Conservation (phyloP, 352 stramenopile genomes). For the Phytophthora aleatoria region DNA sequence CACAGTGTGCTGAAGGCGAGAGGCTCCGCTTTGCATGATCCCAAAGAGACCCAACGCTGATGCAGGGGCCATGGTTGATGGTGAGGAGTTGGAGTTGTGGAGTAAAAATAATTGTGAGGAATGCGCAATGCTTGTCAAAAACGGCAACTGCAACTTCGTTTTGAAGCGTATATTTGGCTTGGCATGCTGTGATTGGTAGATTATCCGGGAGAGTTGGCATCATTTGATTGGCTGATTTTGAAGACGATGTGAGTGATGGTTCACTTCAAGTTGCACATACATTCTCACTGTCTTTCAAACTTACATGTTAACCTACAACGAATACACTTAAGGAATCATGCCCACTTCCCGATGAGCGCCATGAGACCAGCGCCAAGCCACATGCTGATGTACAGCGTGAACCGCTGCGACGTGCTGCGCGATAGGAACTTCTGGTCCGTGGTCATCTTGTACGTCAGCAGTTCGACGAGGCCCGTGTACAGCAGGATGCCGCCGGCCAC, state of each 20-base stretch:
- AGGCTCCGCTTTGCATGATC: slow-evolving; percentile 39
- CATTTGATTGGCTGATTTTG: slow-evolving; percentile 20
- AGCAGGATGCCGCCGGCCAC: slow-evolving; percentile 71
- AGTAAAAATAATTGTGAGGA: slow-evolving; percentile 10
- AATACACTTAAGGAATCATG: slow-evolving; percentile 22
- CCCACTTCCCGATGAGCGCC: slow-evolving; percentile 76
- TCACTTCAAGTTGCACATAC: slow-evolving; percentile 24
- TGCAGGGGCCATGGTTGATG: slow-evolving; percentile 18
- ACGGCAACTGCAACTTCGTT: slow-evolving; percentile 8
- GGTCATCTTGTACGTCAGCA: slow-evolving; percentile 78
- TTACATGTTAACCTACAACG: neutral
- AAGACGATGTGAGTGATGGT: slow-evolving; percentile 22
- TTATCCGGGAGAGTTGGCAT: slow-evolving; percentile 19
- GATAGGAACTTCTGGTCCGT: slow-evolving; percentile 62
- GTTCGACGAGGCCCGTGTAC: slow-evolving; percentile 71
- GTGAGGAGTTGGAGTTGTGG: neutral
- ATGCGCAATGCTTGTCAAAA: slow-evolving; percentile 21
- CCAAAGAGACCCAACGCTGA: slow-evolving; percentile 37
- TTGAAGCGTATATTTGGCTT: slow-evolving; percentile 16
- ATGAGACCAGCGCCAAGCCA: slow-evolving; percentile 64
- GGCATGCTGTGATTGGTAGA: slow-evolving; percentile 27
- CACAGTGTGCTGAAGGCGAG: slow-evolving; percentile 40
- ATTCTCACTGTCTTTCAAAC: slow-evolving; percentile 2
- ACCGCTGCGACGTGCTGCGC: slow-evolving; percentile 33
- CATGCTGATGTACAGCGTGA: slow-evolving; percentile 46